phyloP scores from a whole-genome alignment of 2,329 filamentous ascomycete genomes.

The Bipolaris gigantea region DNA sequence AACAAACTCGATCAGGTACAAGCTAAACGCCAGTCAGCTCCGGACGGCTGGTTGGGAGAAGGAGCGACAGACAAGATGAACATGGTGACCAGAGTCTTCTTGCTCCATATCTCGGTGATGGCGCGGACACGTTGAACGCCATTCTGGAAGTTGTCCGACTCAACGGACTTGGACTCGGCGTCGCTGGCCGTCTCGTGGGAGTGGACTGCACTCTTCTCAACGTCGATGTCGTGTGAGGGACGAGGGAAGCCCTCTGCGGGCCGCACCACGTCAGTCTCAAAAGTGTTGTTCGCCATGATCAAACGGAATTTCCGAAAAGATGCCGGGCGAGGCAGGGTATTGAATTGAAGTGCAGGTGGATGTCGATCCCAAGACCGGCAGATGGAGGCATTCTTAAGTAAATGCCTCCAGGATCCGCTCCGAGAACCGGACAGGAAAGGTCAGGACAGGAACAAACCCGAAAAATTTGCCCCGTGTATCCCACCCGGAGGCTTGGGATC shows the following conservation, averaged over 20 bases:
- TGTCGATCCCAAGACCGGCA: constrained; percentile 14
- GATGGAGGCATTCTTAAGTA: constrained; percentile 21
- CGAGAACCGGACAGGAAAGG: constrained; percentile 29
- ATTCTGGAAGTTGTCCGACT: constrained; percentile 39
- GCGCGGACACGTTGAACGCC: constrained; percentile 48
- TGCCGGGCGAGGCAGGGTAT: constrained; percentile 16
- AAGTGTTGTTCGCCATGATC: constrained; percentile 17
- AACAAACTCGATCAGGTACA: constrained; percentile 54
- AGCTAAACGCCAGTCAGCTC: constrained; percentile 27
- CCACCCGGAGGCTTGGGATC: constrained; percentile 28
- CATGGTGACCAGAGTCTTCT: constrained; percentile 41
- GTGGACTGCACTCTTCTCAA: constrained; percentile 24
- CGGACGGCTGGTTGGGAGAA: background rate
- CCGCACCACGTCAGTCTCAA: constrained; percentile 20
- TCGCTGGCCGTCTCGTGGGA: constrained; percentile 14
- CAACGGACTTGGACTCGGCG: constrained; percentile 18
- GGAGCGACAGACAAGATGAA: constrained; percentile 42
- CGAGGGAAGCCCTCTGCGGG: constrained; percentile 12
- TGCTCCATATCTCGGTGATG: constrained; percentile 47
- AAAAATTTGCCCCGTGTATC: constrained; percentile 25
- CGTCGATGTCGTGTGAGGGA: constrained; percentile 18
- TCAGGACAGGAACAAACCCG: constrained; percentile 11
- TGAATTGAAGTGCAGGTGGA: constrained; percentile 14
- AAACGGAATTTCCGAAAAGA: constrained; percentile 6
- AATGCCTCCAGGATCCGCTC: constrained; percentile 19